Percentiles rank a stretch among this genome's conserved stretches.
These are phyloP conservation scores for Eimeria maxima DNA, from an alignment of 169 alveolate genomes.

Conservation along the genomic window DNA sequence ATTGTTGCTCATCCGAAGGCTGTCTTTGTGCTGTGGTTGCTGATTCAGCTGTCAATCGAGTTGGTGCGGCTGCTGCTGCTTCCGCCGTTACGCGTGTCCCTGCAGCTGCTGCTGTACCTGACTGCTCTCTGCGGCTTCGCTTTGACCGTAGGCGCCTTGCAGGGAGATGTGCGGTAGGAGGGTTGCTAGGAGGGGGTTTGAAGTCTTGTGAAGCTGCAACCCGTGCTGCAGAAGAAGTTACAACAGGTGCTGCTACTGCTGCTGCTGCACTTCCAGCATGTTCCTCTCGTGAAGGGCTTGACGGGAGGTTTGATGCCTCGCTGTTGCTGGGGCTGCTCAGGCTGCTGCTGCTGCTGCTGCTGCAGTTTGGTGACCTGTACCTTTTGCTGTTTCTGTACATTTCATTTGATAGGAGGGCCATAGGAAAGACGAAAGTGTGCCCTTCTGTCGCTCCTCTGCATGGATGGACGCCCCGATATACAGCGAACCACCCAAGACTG, in stretches of 20 bases:
- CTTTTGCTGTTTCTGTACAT: too few relatives aligned
- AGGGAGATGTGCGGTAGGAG: not conserved
- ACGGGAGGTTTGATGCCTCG: too few relatives aligned
- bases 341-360: not conserved
- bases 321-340: too few relatives aligned
- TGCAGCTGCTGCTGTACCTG: constrained; percentile 30
- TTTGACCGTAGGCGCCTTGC: not conserved
- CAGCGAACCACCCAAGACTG: too few relatives aligned
- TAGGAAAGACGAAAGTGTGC: too few relatives aligned
- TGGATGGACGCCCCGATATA: too few relatives aligned
- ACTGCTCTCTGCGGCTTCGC: not conserved
- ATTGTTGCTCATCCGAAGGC: not conserved
- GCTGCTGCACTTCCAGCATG: not conserved
- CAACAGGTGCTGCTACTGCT: not conserved
- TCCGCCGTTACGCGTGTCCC: not conserved
- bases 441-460: too few relatives aligned
- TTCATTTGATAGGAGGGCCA: too few relatives aligned
- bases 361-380: not conserved
- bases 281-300: not conserved
- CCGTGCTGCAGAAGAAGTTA: not conserved
- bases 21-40: not conserved
- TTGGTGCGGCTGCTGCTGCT: not conserved
- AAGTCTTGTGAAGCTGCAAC: not conserved
- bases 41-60: not conserved
- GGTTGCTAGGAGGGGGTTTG: not conserved